Conservation (phyloP, 1,284 basidiomycete species). For the Trichosporon sp. region DNA sequence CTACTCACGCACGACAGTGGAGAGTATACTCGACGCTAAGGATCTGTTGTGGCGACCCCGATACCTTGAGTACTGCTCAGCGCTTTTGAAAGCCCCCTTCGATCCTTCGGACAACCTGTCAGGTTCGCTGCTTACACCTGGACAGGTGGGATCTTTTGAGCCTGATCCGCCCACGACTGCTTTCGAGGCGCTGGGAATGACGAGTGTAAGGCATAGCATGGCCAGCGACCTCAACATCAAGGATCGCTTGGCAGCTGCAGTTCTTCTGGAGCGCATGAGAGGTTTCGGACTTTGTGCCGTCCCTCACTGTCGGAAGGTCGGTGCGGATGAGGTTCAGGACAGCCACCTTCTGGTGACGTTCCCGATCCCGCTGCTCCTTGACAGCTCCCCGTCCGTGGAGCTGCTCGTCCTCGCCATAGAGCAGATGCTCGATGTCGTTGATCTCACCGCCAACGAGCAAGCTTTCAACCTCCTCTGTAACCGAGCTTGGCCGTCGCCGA, state of each 20-base stretch:
- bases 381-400: conserved; percentile 71
- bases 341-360: conserved; percentile 53
- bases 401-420: conserved; percentile 71
- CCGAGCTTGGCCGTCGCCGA: conserved; percentile 70
- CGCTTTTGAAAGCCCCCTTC: conserved; percentile 41
- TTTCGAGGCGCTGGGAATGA: conserved; percentile 65
- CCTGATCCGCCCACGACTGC: conserved; percentile 56
- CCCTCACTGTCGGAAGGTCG: conserved; percentile 35
- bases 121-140: not conserved
- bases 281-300: conserved; percentile 64
- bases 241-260: conserved; percentile 62
- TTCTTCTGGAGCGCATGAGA: conserved; percentile 65
- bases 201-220: conserved; percentile 67
- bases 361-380: conserved; percentile 69
- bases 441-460: conserved; percentile 71
- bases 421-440: conserved; percentile 67
- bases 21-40: conserved; percentile 34
- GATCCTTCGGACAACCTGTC: conserved; percentile 7
- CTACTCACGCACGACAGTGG: conserved; percentile 32
- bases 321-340: not conserved
- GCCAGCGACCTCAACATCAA: conserved; percentile 64
- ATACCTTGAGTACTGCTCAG: conserved; percentile 62
- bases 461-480: conserved; percentile 68
- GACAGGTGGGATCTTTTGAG: not conserved
- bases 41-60: conserved; percentile 69